These are phyloP conservation scores for Debaryomyces maramus DNA, from an alignment of 805 yeast genomes.

Conservation along the genomic window DNA sequence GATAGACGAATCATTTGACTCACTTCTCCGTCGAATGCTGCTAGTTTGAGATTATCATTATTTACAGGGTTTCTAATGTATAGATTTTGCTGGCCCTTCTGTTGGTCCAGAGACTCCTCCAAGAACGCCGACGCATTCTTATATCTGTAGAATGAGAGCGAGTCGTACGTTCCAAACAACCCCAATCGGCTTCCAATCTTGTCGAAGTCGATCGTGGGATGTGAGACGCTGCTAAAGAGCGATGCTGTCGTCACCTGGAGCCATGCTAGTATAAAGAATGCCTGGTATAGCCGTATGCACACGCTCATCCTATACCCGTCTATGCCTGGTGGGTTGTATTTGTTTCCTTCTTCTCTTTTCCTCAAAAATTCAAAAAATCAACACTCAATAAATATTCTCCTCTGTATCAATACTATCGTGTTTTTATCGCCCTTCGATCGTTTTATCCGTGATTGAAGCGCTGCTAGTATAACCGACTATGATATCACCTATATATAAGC, in stretches of 20 bases:
- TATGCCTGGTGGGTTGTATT: too few relatives aligned
- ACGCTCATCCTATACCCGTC: too few relatives aligned
- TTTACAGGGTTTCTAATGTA: slow-evolving; percentile 22
- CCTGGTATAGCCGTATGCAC: background rate
- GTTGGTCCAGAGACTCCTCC: slow-evolving; percentile 12
- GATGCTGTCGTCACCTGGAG: slow-evolving; percentile 2
- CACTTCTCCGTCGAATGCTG: slow-evolving; percentile 32
- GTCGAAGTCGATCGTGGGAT: slow-evolving; percentile 23
- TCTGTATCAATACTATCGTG: too few relatives aligned
- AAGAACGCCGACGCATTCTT: slow-evolving; percentile 26
- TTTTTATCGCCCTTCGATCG: too few relatives aligned
- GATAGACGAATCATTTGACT: slow-evolving; percentile 23
- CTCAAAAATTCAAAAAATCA: too few relatives aligned
- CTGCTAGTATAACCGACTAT: too few relatives aligned
- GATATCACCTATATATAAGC: too few relatives aligned
- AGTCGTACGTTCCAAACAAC: slow-evolving; percentile 30
- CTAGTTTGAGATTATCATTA: slow-evolving; percentile 21
- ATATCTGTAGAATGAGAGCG: slow-evolving; percentile 28
- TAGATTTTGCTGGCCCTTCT: slow-evolving; percentile 4
- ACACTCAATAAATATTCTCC: too few relatives aligned
- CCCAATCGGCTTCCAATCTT: slow-evolving; percentile 31
- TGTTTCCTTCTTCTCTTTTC: too few relatives aligned
- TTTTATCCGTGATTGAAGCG: too few relatives aligned
- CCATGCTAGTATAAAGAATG: background rate
- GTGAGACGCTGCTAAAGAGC: slow-evolving; percentile 4